A percentile compares a stretch with the other conserved stretches of the same genome.
phyloP scores from a whole-genome alignment of 257 asterid genomes.

The Plantago ovata region DNA sequence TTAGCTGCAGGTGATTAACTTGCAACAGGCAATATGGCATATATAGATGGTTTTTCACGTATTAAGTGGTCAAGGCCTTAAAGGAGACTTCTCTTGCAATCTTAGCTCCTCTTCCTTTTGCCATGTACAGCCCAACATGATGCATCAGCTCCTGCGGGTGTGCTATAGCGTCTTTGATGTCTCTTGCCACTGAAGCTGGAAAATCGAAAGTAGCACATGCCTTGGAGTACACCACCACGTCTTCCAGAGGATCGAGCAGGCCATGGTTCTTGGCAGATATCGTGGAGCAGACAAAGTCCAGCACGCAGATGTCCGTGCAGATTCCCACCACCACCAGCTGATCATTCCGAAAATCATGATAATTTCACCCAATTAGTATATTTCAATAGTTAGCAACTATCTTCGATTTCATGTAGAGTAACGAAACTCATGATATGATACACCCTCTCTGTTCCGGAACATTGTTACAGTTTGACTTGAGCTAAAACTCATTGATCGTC shows the following conservation, averaged over 20 bases:
- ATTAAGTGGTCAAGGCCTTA: conserved; percentile 11
- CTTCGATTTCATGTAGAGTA: no score
- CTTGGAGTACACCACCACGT: conserved; percentile 51
- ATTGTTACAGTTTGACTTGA: no score
- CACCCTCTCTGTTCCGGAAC: no score
- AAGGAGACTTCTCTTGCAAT: conserved; percentile 39
- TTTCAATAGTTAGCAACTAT: background rate
- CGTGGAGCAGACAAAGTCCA: conserved; percentile 71
- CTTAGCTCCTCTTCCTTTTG: conserved; percentile 61
- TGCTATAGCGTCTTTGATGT: conserved; percentile 37
- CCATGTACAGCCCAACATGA: conserved; percentile 63
- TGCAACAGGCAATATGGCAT: conserved; percentile 4
- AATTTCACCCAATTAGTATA: conserved; percentile 8
- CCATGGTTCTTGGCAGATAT: conserved; percentile 63
- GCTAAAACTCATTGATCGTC: no score
- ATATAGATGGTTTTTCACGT: background rate
- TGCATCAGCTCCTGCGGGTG: conserved; percentile 67
- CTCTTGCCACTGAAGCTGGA: conserved; percentile 40
- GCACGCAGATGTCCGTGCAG: conserved; percentile 75
- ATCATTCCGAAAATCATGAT: no score
- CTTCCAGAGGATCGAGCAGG: conserved; percentile 46
- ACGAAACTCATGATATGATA: no score
- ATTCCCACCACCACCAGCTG: conserved; percentile 58
- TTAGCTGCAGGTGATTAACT: background rate
- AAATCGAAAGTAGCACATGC: conserved; percentile 78